Evolutionary conservation across 2,329 filamentous ascomycete species (phyloP).

Genomic region (Cylindrodendrum hubeiense): DNA sequence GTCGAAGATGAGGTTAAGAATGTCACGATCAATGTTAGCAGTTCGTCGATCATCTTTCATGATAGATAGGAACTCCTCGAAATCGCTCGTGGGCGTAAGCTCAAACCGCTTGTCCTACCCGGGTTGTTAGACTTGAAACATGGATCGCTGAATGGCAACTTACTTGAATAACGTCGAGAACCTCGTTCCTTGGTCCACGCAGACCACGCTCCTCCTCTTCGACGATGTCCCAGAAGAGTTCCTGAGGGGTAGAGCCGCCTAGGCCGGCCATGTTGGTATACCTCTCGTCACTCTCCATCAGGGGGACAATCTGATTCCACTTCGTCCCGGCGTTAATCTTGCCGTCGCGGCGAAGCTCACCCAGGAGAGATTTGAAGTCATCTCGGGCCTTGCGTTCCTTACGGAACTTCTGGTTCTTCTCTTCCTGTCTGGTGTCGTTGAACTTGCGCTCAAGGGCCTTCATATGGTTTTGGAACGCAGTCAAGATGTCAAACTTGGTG

Average conservation of each 20-base stretch:
- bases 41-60: constrained; percentile 90
- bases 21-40: constrained; percentile 86
- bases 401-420: constrained; percentile 84
- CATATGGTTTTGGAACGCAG: constrained; percentile 94
- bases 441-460: constrained; percentile 90
- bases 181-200: constrained; percentile 83
- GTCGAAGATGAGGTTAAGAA: constrained; percentile 85
- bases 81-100: constrained; percentile 85
- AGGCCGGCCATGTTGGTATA: constrained; percentile 89
- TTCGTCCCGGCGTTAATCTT: constrained; percentile 92
- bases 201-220: constrained; percentile 94
- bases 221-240: constrained; percentile 95
- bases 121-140: constrained; percentile 24
- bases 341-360: constrained; percentile 78
- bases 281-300: constrained; percentile 83
- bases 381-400: constrained; percentile 90
- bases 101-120: constrained; percentile 89
- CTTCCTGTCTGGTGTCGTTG: constrained; percentile 90
- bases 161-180: constrained; percentile 90
- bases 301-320: constrained; percentile 84
- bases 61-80: constrained; percentile 87
- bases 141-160: constrained; percentile 49
- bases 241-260: constrained; percentile 84
- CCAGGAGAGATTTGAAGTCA: constrained; percentile 79
- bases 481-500: constrained; percentile 90